Evolutionary conservation across 805 yeast genomes (phyloP), one percentile per base, ranked within the genome.

Genomic region (Metschnikowia cubensis): DNA sequence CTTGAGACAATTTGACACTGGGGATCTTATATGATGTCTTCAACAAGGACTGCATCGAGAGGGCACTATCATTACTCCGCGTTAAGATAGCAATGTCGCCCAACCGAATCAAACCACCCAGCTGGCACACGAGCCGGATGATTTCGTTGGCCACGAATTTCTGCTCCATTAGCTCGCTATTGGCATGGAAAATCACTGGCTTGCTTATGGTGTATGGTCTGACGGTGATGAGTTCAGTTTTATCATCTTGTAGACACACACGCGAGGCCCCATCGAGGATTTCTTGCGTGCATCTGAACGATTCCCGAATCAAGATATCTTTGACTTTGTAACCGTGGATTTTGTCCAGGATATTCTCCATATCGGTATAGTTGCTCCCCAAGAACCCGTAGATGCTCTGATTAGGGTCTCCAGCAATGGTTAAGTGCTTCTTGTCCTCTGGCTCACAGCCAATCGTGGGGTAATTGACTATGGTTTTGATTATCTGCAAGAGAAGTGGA

Each of bases 351-450:
- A 73, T 48, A 10, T 53, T 45, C n/a, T 54, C 46, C 60, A 76
- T 62, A 3, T 70, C 66, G 3, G 61, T 46, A 1, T 71, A 70
- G 39, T 71, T 69, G 0, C 84, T 71, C 0, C 89, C 88, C 37
- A 85, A 60, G 60, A 87, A 87, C 29, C 74, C 82, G 61, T 84
- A 87, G 29, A 87, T 83, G 47, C 86, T 76, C 64, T 87, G 92
- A 60, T 81, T 74, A 1, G 82, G 79, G 64, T 87, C 92, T 1
- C 91, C 91, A 3, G 89, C 85, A 17, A 86, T 63, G 1, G 84
- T 76, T 34, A 87, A 58, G 61, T 86, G 90, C 47, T 79, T 74
- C 18, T 35, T 39, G 2, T 58, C 56, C 6, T 50, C 51, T 4
- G 50, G 42, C 5, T 18, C 49, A 14, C 25, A 35, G 3, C 51